phyloP scores from a whole-genome alignment of 495 filamentous ascomycete genomes.

The Hyaloscypha finlandica region DNA sequence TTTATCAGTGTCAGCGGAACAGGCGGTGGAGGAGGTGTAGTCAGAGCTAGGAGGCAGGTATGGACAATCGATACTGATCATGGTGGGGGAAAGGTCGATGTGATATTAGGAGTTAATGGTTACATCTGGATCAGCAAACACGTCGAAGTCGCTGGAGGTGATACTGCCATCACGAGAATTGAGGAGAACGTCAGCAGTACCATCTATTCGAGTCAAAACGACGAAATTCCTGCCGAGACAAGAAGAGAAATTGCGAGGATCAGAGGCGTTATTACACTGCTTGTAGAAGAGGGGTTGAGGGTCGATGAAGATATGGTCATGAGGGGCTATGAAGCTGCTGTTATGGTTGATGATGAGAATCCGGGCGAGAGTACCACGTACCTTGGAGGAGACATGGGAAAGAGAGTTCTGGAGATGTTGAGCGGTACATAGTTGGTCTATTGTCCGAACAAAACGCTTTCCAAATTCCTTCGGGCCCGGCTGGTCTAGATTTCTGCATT shows the following conservation, averaged over 20 bases:
- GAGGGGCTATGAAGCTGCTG: conserved; percentile 74
- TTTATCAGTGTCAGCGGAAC: conserved; percentile 80
- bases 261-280: conserved; percentile 71
- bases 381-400: conserved; percentile 71
- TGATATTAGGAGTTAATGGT: conserved; percentile 91
- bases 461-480: not conserved
- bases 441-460: not conserved
- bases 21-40: conserved; percentile 81
- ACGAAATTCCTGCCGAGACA: conserved; percentile 70
- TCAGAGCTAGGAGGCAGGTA: conserved; percentile 77
- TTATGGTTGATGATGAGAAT: conserved; percentile 62
- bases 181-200: conserved; percentile 75
- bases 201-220: conserved; percentile 88
- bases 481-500: not conserved
- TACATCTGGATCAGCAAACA: conserved; percentile 93
- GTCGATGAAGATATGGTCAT: conserved; percentile 94
- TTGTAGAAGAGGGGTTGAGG: conserved; percentile 77
- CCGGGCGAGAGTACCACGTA: conserved; percentile 56
- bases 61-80: conserved; percentile 72
- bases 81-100: conserved; percentile 77
- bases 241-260: conserved; percentile 86
- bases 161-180: conserved; percentile 67
- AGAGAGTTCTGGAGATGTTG: conserved; percentile 63
- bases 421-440: conserved; percentile 37
- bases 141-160: conserved; percentile 43